Evolutionary conservation across 1,284 basidiomycete species (phyloP).

Genomic region (Baeospora myosura): DNA sequence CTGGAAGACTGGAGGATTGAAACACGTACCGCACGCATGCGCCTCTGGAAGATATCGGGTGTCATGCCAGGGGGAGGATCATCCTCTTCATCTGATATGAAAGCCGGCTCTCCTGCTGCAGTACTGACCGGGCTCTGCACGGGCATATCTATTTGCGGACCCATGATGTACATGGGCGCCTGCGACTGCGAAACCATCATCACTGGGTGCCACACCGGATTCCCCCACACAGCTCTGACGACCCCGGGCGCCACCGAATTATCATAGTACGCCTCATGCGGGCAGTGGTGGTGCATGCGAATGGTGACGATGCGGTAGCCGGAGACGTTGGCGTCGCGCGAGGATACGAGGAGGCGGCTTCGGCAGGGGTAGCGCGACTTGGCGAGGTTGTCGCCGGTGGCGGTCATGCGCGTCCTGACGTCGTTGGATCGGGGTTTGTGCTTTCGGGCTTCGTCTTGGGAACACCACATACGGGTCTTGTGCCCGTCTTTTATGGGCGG

Average conservation of each 20-base stretch:
- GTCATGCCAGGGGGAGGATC: not conserved
- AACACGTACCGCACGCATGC: constrained; percentile 1
- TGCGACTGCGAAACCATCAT: not conserved
- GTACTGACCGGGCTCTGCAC: not conserved
- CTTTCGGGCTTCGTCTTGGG: constrained; percentile 35
- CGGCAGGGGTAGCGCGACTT: constrained; percentile 35
- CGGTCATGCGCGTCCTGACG: constrained; percentile 22
- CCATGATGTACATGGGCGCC: not conserved
- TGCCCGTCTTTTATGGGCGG: constrained; percentile 35
- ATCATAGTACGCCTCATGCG: constrained; percentile 36
- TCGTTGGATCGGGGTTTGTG: constrained; percentile 11
- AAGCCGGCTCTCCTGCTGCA: not conserved
- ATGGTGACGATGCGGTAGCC: constrained; percentile 28
- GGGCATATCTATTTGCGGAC: not conserved
- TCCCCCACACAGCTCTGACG: constrained; percentile 10
- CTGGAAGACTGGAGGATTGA: not conserved
- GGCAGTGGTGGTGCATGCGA: constrained; percentile 34
- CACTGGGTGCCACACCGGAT: not conserved
- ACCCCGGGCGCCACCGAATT: constrained; percentile 13
- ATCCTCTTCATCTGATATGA: not conserved
- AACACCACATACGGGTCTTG: constrained; percentile 41
- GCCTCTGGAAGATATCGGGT: constrained; percentile 1
- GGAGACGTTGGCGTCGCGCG: constrained; percentile 23
- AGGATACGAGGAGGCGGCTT: constrained; percentile 36
- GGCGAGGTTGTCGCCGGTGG: constrained; percentile 16